Percentiles rank a stretch among this genome's conserved stretches.
Evolutionary conservation across 2,329 filamentous ascomycete species (phyloP).

Genomic region (Neocatenulostroma microsporum): DNA sequence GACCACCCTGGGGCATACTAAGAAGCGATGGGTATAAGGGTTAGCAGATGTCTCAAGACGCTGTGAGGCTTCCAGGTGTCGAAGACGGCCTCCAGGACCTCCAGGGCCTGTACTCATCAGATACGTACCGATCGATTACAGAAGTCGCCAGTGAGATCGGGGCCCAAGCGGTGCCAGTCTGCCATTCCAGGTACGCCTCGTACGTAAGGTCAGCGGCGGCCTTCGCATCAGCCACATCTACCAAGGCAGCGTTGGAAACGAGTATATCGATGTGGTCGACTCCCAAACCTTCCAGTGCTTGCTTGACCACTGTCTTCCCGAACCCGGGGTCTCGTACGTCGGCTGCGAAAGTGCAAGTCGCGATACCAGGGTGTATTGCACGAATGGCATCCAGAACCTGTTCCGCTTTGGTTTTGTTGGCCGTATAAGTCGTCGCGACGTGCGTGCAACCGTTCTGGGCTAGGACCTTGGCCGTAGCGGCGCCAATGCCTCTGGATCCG

Average conservation of each 20-base stretch:
- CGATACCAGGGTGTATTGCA: constrained; percentile 7
- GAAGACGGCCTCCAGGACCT: too few relatives aligned
- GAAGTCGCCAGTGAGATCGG: constrained; percentile 7
- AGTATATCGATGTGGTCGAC: constrained; percentile 12
- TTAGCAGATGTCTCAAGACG: too few relatives aligned
- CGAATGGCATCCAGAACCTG: constrained; percentile 5
- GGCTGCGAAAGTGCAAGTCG: constrained; percentile 6
- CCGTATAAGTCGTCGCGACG: constrained; percentile 12
- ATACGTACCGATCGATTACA: too few relatives aligned
- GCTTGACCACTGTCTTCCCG: constrained; percentile 7
- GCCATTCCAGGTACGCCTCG: constrained; percentile 7
- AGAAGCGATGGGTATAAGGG: too few relatives aligned
- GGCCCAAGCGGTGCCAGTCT: constrained; percentile 9
- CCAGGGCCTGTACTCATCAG: too few relatives aligned
- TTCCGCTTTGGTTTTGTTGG: constrained; percentile 8
- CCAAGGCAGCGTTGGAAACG: constrained; percentile 4
- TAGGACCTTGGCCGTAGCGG: constrained; percentile 8
- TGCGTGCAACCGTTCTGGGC: constrained; percentile 10
- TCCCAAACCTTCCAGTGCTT: constrained; percentile 7
- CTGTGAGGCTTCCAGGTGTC: too few relatives aligned
- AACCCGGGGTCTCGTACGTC: constrained; percentile 6
- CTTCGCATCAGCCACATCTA: constrained; percentile 1
- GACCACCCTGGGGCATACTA: constrained; percentile 9
- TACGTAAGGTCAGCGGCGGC: constrained; percentile 5
- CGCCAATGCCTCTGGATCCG: constrained; percentile 10